A percentile compares a stretch with the other conserved stretches of the same genome.
Conservation (phyloP, 192 early-diverging fungal genomes). For the Pecoramyces ruminantium region DNA sequence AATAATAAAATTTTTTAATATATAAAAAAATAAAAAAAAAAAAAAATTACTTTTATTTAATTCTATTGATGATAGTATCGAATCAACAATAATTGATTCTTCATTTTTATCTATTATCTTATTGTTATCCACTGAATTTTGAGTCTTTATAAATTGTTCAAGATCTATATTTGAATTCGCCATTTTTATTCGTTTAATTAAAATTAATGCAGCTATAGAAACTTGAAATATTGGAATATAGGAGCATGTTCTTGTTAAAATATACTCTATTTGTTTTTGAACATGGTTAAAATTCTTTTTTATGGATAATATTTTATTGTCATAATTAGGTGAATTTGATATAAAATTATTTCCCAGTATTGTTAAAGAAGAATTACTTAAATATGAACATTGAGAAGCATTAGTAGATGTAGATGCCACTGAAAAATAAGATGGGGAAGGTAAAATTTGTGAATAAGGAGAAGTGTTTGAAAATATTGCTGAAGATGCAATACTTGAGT, state of each 20-base stretch:
- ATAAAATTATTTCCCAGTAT: neutral
- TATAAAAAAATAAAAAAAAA: too few species aligned
- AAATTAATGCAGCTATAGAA: neutral
- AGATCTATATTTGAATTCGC: neutral
- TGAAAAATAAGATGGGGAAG: neutral
- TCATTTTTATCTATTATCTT: neutral
- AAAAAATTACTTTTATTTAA: too few species aligned
- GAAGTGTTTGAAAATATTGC: neutral
- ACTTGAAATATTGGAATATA: neutral
- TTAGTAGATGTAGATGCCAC: neutral
- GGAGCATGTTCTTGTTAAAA: neutral
- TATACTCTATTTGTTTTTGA: neutral
- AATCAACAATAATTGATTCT: neutral
- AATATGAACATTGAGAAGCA: neutral
- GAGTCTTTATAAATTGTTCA: neutral
- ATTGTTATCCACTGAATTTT: neutral
- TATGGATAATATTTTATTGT: neutral
- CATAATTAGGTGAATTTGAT: neutral
- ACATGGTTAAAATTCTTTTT: neutral
- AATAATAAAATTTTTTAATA: too few species aligned
- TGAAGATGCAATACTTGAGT: neutral
- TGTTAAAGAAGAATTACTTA: neutral
- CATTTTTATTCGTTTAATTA: neutral
- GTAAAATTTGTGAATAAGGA: neutral
- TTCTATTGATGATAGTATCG: neutral